Conservation (phyloP, 352 stramenopile genomes). For the Globisporangium splendens region DNA sequence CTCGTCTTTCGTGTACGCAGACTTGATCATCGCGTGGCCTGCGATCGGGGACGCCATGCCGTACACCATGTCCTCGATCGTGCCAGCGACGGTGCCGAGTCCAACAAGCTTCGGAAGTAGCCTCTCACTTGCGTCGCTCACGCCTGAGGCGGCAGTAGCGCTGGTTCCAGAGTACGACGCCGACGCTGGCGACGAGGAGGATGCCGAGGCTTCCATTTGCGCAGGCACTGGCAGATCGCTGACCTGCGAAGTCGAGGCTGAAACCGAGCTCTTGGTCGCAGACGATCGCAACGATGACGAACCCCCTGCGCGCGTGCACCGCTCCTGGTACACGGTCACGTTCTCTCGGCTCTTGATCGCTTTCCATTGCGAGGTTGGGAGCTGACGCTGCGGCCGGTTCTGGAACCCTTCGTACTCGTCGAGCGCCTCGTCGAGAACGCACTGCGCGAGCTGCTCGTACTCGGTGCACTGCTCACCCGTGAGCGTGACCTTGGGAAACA, state of each 20-base stretch:
- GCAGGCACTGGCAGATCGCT: neutral
- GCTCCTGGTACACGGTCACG: constrained; percentile 29
- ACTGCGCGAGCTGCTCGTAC: constrained; percentile 12
- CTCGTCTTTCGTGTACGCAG: constrained; percentile 32
- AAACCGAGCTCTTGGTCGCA: neutral
- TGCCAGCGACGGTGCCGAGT: constrained; percentile 33
- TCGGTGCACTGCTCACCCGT: constrained; percentile 14
- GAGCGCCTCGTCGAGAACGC: constrained; percentile 23
- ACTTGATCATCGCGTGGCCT: constrained; percentile 25
- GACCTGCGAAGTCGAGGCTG: constrained; percentile 6
- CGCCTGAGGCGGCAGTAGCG: neutral
- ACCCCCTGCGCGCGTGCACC: constrained; percentile 6
- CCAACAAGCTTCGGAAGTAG: constrained; percentile 29
- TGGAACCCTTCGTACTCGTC: constrained; percentile 25
- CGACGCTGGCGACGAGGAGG: neutral
- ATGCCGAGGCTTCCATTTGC: neutral
- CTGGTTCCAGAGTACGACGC: constrained; percentile 7
- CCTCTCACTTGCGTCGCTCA: neutral
- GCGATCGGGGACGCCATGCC: constrained; percentile 32
- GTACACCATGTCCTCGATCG: constrained; percentile 56
- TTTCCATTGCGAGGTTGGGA: constrained; percentile 26
- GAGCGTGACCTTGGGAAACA: constrained; percentile 11
- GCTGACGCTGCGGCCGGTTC: constrained; percentile 7
- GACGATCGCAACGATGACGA: neutral
- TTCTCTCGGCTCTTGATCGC: constrained; percentile 33